Evolutionary conservation across 2,329 filamentous ascomycete genomes (phyloP), one percentile per base, ranked within the genome.

Genomic region (Colletotrichum coccodes): DNA sequence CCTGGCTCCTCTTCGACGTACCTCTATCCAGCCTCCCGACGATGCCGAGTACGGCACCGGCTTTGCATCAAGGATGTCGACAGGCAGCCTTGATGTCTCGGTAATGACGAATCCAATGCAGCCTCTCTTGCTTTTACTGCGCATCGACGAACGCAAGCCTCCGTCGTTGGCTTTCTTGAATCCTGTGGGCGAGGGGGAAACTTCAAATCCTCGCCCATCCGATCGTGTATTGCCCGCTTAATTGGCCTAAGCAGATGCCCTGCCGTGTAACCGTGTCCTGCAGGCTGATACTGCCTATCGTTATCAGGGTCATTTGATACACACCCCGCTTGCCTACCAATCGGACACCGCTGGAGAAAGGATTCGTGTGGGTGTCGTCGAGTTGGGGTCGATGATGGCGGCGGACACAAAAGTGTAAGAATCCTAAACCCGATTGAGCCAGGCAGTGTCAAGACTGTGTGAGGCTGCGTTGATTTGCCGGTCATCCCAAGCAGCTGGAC

Each of bases 381-480:
- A 38, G 52, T 38, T 28, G 42, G 57, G 23, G 57, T 60, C 32
- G 11, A 28, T 38, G 32, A 49, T 49, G 57, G 44, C 18, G 49
- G n/a, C 49, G 21, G 16, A 60, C 57, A 23, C 32, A 12, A 34
- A 60, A 60, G 57, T 60, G 57, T 38, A 60, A 49, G 42, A 60
- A 49, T 60, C 12, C 21, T 28, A 36, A 49, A 12, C 32, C 57
- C 44, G 40, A 46, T 58, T 49, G 32, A 34, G 46, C 57, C 57
- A 42, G 61, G 49, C 47, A 64, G 47, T 65, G 49, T 28, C 49
- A 12, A 38, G 26, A 34, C 18, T 34, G 49, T 23, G 16, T 38
- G 30, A 52, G 49, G 54, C 47, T 68, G 65, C 49, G 18, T 28
- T 32, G 23, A 60, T 68, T 65, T 62, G 65, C 40, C 61, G 30